Percentiles rank a stretch among this genome's conserved stretches.
Evolutionary conservation across 495 filamentous ascomycete species (phyloP).

Genomic region (Rhypophila decipiens): DNA sequence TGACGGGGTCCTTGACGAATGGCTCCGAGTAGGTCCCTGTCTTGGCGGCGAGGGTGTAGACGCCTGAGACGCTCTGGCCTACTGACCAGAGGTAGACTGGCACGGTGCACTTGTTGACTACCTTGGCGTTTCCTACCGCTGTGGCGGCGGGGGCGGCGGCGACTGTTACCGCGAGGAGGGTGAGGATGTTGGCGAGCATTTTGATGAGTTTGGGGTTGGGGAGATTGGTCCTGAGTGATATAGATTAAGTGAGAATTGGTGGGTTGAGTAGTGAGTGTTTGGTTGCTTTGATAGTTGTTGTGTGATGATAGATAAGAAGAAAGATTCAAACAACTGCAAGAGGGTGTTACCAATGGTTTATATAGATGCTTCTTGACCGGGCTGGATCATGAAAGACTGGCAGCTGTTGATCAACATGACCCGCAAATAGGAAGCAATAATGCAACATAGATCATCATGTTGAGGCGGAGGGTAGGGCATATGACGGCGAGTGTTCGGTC

Average conservation of each 20-base stretch:
- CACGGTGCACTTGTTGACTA: constrained; percentile 44
- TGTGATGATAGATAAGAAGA: neutral
- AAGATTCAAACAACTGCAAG: neutral
- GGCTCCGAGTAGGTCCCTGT: constrained; percentile 33
- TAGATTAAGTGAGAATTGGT: too few relatives aligned
- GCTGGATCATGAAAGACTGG: neutral
- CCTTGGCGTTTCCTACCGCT: constrained; percentile 46
- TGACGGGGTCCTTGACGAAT: constrained; percentile 40
- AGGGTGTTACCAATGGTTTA: neutral
- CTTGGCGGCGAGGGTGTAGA: constrained; percentile 34
- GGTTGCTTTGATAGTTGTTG: neutral
- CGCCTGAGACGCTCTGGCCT: constrained; percentile 35
- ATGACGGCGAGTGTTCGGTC: too few relatives aligned
- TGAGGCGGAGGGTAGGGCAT: too few relatives aligned
- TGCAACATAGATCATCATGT: too few relatives aligned
- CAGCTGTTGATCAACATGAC: too few relatives aligned
- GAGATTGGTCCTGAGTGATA: too few relatives aligned
- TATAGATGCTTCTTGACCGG: neutral
- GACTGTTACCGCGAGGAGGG: constrained; percentile 18
- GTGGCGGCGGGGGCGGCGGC: constrained; percentile 13
- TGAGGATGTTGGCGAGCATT: constrained; percentile 14
- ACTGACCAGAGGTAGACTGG: constrained; percentile 54
- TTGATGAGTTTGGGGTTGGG: constrained; percentile 1
- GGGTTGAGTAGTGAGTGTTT: too few relatives aligned
- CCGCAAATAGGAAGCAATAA: too few relatives aligned